Conservation (phyloP, 2,329 filamentous ascomycete genomes). For the Chaetomiaceae sp. region DNA sequence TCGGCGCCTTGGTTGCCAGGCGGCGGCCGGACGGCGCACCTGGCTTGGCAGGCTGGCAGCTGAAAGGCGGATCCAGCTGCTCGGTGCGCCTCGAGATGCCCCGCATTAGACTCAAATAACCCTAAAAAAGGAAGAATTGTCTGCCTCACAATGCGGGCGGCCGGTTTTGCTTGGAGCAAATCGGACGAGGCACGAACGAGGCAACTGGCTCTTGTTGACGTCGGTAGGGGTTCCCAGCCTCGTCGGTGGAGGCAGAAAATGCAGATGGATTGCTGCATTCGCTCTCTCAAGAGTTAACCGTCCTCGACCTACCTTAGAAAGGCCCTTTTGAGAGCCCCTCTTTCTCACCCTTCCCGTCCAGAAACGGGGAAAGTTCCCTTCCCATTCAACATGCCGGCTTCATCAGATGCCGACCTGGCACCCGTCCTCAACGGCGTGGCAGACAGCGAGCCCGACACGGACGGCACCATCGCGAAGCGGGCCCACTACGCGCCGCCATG, state of each 20-base stretch:
- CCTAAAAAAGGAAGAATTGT: conserved; percentile 3
- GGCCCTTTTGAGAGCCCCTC: neutral
- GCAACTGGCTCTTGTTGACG: neutral
- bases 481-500: conserved; percentile 90
- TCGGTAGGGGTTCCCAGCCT: neutral
- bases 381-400: conserved; percentile 14
- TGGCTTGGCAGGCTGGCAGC: neutral
- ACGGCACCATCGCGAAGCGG: conserved; percentile 48
- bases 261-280: neutral
- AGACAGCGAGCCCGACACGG: conserved; percentile 17
- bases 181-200: neutral
- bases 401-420: neutral
- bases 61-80: neutral
- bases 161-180: neutral
- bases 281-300: neutral
- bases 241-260: neutral
- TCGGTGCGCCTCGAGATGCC: neutral
- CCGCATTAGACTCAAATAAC: neutral
- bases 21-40: neutral
- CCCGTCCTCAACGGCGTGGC: conserved; percentile 5
- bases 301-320: neutral
- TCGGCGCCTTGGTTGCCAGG: neutral
- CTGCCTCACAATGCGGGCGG: neutral
- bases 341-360: too few relatives aligned
- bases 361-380: neutral